Conservation (phyloP, 768 basidiomycete species). For the Auricularia auricula-judae region DNA sequence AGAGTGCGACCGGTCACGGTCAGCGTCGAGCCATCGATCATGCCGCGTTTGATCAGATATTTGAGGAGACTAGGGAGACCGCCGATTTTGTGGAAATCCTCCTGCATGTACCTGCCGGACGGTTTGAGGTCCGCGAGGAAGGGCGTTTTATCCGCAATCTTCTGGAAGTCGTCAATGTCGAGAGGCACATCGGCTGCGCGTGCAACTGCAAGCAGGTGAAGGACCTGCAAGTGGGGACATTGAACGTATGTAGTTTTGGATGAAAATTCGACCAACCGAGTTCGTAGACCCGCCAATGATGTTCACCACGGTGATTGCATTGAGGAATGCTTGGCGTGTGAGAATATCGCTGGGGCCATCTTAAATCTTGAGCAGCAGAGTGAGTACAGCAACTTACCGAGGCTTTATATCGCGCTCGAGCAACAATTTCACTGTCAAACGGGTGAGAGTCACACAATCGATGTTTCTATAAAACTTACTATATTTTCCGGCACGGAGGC, state of each 20-base stretch:
- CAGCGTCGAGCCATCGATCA: slow-evolving; percentile 72
- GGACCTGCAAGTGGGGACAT: slow-evolving; percentile 25
- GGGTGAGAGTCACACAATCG: too few species aligned
- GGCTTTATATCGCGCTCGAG: slow-evolving; percentile 76
- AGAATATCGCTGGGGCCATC: slow-evolving; percentile 40
- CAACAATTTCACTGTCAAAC: slow-evolving; percentile 39
- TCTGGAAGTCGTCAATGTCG: slow-evolving; percentile 80
- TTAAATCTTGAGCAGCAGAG: background rate
- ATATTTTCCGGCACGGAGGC: slow-evolving; percentile 65
- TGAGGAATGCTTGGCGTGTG: slow-evolving; percentile 63
- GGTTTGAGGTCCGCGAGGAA: slow-evolving; percentile 81
- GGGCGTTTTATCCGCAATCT: slow-evolving; percentile 66
- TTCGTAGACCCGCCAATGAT: slow-evolving; percentile 83
- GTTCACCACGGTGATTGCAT: slow-evolving; percentile 72
- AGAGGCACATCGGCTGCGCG: slow-evolving; percentile 66
- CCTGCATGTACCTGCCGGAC: slow-evolving; percentile 82
- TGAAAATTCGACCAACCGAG: slow-evolving; percentile 37
- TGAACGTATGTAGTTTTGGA: too few species aligned
- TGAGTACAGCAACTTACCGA: slow-evolving; percentile 27
- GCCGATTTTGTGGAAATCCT: slow-evolving; percentile 77
- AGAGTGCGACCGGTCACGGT: slow-evolving; percentile 90
- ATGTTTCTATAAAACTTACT: slow-evolving; percentile 2
- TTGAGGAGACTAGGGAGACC: slow-evolving; percentile 79
- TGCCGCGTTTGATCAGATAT: slow-evolving; percentile 64
- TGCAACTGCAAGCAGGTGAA: slow-evolving; percentile 78